These are phyloP conservation scores for Salisapilia sapeloensis DNA, from an alignment of 352 stramenopile genomes.

Conservation along the genomic window DNA sequence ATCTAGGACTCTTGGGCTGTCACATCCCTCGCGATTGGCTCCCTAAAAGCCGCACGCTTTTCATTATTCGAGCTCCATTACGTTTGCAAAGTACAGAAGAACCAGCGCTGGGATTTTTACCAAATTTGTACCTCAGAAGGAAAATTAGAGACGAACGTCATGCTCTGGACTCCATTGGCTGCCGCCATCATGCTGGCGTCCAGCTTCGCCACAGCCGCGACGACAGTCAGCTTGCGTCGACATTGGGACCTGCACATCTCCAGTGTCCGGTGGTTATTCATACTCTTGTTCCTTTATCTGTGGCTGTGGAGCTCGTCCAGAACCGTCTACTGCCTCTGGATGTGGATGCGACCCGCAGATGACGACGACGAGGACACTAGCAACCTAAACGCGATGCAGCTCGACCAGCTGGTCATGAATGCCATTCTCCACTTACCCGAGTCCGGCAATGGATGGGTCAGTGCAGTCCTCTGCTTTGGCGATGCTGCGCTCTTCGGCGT, in stretches of 20 bases:
- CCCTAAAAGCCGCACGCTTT: no score
- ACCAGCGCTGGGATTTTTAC: no score
- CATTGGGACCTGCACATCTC: conserved; percentile 28
- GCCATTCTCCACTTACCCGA: conserved; percentile 12
- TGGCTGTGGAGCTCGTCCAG: conserved; percentile 11
- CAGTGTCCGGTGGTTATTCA: conserved; percentile 26
- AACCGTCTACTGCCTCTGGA: conserved; percentile 7
- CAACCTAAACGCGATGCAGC: conserved; percentile 10
- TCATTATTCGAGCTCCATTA: no score
- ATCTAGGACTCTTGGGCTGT: no score
- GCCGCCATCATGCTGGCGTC: conserved; percentile 9
- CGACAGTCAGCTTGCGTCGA: conserved; percentile 15
- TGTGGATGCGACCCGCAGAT: conserved; percentile 11
- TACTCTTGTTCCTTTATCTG: conserved; percentile 19
- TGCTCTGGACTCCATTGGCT: conserved; percentile 11
- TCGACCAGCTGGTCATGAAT: conserved; percentile 35
- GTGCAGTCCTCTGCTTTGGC: conserved; percentile 16
- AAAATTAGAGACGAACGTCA: no score
- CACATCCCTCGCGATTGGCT: no score
- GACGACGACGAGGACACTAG: conserved; percentile 7
- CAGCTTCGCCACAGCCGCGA: conserved; percentile 5
- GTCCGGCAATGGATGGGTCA: conserved; percentile 10
- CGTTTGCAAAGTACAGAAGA: no score
- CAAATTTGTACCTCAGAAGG: no score
- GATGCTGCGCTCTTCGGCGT: conserved; percentile 30